Evolutionary conservation across 805 yeast genomes (phyloP), one percentile per base, ranked within the genome.

Genomic region (Schwanniomyces occidentalis): DNA sequence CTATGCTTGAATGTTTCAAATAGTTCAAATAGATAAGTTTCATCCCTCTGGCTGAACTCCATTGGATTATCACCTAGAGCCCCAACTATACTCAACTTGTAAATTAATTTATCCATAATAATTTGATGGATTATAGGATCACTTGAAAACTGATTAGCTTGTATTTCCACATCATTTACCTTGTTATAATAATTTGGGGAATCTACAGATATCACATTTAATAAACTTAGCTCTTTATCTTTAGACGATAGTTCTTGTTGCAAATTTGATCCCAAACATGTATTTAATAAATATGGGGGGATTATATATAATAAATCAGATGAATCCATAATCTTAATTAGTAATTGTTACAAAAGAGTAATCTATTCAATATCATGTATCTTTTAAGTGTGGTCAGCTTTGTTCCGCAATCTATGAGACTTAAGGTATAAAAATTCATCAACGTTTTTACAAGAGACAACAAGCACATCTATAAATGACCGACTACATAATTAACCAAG

Each of bases 401-500:
- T n/a, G n/a, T n/a, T n/a, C n/a, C n/a, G n/a, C n/a, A n/a, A n/a
- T n/a, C n/a, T n/a, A n/a, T n/a, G n/a, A n/a, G n/a, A n/a, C n/a
- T n/a, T n/a, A n/a, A n/a, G n/a, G n/a, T n/a, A n/a, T n/a, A n/a
- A n/a, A n/a, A n/a, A n/a, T n/a, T n/a, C n/a, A n/a, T n/a, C n/a
- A n/a, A n/a, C n/a, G n/a, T n/a, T n/a, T n/a, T n/a, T n/a, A n/a
- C n/a, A n/a, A n/a, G n/a, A n/a, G n/a, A n/a, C n/a, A n/a, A n/a
- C n/a, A n/a, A n/a, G n/a, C n/a, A n/a, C n/a, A n/a, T n/a, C n/a
- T n/a, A n/a, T 18, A 18, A 4, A 81, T 82, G 89, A 80, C 88
- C 7, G 72, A 71, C 13, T 66, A 61, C 17, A 62, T 81, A 1
- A 40, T 83, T 5, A 59, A 51, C 2, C 55, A 49, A 21, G 80